Percentiles rank a stretch among this genome's conserved stretches.
Conservation (phyloP, 305 asterid species). For the Fraxinus ornus region DNA sequence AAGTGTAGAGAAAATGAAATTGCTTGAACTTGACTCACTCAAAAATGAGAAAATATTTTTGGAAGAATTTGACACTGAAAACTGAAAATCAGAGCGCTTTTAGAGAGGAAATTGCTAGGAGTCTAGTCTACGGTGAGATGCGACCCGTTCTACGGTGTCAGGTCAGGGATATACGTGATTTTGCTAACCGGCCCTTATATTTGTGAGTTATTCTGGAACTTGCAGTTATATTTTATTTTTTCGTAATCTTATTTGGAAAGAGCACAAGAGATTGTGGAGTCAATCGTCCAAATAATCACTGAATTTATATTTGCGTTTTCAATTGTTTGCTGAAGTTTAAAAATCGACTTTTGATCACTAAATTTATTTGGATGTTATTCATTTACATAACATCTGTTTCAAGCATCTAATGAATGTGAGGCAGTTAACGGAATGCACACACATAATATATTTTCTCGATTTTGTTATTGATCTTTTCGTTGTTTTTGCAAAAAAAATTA, state of each 20-base stretch:
- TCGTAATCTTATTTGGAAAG: neutral
- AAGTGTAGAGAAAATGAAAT: neutral
- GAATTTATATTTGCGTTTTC: too few species aligned
- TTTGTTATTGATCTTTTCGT: too few species aligned
- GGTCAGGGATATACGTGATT: constrained; percentile 9
- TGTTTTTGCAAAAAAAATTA: too few species aligned
- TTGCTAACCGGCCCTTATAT: constrained; percentile 17
- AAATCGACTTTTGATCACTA: too few species aligned
- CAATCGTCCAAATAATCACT: too few species aligned
- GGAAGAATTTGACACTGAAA: constrained; percentile 6
- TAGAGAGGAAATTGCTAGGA: constrained; percentile 3
- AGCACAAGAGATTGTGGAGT: too few species aligned
- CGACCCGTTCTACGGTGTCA: constrained; percentile 33
- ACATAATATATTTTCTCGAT: too few species aligned
- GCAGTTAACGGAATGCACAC: too few species aligned
- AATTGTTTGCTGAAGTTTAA: too few species aligned
- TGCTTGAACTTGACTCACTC: neutral
- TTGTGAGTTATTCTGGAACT: neutral
- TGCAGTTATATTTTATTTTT: neutral
- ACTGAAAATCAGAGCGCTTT: neutral
- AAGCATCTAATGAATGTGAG: too few species aligned
- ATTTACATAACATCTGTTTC: too few species aligned
- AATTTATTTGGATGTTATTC: too few species aligned
- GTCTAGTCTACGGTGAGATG: constrained; percentile 26
- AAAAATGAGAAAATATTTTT: constrained; percentile 17